Conservation (phyloP, 1,284 basidiomycete species). For the Ustilago nuda region DNA sequence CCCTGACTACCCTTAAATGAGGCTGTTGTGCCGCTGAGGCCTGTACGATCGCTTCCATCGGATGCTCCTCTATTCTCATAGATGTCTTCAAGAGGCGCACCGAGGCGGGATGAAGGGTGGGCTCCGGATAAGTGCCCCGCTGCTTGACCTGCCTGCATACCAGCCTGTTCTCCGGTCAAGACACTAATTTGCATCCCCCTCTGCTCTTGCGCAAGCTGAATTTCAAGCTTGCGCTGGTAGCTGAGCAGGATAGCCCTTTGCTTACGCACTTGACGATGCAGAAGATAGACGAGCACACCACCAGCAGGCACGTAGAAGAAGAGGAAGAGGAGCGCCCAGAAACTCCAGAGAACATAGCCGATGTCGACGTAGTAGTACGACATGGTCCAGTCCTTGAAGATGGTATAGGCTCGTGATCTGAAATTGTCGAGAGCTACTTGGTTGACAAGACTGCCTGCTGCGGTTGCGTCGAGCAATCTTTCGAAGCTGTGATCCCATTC, state of each 20-base stretch:
- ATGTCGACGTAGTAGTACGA: constrained; percentile 49
- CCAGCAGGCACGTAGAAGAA: constrained; percentile 60
- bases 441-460: constrained; percentile 11
- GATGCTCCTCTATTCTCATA: constrained; percentile 26
- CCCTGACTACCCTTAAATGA: constrained; percentile 32
- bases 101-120: constrained; percentile 2
- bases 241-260: constrained; percentile 40
- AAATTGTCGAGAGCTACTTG: constrained; percentile 8
- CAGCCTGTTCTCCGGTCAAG: constrained; percentile 14
- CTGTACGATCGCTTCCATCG: constrained; percentile 18
- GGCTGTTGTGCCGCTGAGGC: constrained; percentile 15
- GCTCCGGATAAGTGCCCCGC: neutral
- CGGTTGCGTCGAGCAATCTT: constrained; percentile 9
- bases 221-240: constrained; percentile 34
- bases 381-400: constrained; percentile 36
- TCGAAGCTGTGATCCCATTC: constrained; percentile 17
- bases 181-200: constrained; percentile 22
- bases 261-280: constrained; percentile 40
- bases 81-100: constrained; percentile 32
- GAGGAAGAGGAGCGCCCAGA: constrained; percentile 55
- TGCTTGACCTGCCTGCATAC: neutral
- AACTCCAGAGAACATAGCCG: constrained; percentile 48
- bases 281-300: constrained; percentile 48
- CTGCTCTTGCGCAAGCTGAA: constrained; percentile 28
- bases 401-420: constrained; percentile 23